Evolutionary conservation across 2,329 filamentous ascomycete genomes (phyloP), one percentile per base, ranked within the genome.

Genomic region (Penicillium occitanis): DNA sequence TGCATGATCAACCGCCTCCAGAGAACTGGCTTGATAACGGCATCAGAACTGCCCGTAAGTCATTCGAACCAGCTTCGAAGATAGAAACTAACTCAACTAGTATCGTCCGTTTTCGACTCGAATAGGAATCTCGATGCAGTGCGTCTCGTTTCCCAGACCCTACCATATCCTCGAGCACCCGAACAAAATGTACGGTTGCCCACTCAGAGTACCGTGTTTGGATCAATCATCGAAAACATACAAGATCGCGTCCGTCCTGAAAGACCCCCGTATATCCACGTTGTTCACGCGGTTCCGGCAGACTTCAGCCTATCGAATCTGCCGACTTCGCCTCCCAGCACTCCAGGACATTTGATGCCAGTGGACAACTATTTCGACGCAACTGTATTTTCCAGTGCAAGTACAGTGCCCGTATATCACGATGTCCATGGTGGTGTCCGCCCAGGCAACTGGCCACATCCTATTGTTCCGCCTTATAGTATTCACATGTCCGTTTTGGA

Each of bases 401-500:
- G 88, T 8, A 81, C 83, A 0, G 85, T 88, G 5, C 81, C 83
- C 5, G 84, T 86, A 53, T 87, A 87, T 73, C 84, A 87, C 69
- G 81, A 85, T 68, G 83, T 85, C 68, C 80, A 81, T 5, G 79
- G 82, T 19, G 74, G 83, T 3, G 80, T 83, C 8, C 73, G 73
- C 62, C 68, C 71, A 14, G 73, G 76, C n/a, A 80, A 83, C 51
- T 84, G 82, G 13, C 86, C 86, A 11, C 79, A 82, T 64, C 86
- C 86, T 1, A 82, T 88, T 51, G 87, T 88, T 0, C 84, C 86
- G 5, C 87, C 87, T 0, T 82, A 82, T 19, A 86, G 84, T 60
- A 85, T 89, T 68, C 82, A 88, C 64, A 78, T 89, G 48, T 85
- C 86, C 1, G 80, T 89, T 13, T 81, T 89, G 3, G 87, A 90